Base-by-base conservation (phyloP, 768 basidiomycete genomes). In the Mycena latifolia region DNA sequence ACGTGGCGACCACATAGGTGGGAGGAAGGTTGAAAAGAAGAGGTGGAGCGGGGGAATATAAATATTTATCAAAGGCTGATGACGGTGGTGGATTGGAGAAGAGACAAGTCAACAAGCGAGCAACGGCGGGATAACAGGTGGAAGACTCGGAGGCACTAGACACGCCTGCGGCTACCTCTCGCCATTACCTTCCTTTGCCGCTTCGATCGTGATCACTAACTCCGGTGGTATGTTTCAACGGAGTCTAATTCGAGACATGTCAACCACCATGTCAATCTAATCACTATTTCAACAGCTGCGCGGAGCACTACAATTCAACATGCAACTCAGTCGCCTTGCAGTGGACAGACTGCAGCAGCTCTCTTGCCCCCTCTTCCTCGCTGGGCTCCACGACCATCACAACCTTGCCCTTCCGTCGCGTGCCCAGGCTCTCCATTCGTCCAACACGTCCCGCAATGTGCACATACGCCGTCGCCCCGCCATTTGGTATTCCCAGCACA, bases 391-490 rank as follows among this genome's bases (percentile, higher is more conserved):
- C 75, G 41, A 93, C 79, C 28, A 82, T 87, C 62, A 94, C 80
- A 55, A 92, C 90, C 76, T 86, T 90, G 18, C 92, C 92, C 24
- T 76, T 77, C 46, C 85, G 76, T 48, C 89, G 56, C 55, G 24
- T 63, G 15, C 18, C 43, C 35, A 3, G 1, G 39, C 43, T 43
- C 37, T 48, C 89, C 74, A 92, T 90, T 63, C 92, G 84, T 24
- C 92, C 91, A n/a, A 89, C 90, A 15, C 92, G 87, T 17, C 93
- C 92, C 7, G 90, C 88, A 45, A 89, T 78, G 71, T 94, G 92
- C 69, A 89, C 65, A 74, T 94, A 94, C 43, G 81, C 84, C 14
- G 78, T 77, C 69, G 74, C 74, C 31, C 81, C 83, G 31, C 80
- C 84, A 63, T 85, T 84, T 8, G 87, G 84, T 3, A 90, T 77